phyloP scores from a whole-genome alignment of 2,329 filamentous ascomycete genomes.

The Amesomyces nigricolor region DNA sequence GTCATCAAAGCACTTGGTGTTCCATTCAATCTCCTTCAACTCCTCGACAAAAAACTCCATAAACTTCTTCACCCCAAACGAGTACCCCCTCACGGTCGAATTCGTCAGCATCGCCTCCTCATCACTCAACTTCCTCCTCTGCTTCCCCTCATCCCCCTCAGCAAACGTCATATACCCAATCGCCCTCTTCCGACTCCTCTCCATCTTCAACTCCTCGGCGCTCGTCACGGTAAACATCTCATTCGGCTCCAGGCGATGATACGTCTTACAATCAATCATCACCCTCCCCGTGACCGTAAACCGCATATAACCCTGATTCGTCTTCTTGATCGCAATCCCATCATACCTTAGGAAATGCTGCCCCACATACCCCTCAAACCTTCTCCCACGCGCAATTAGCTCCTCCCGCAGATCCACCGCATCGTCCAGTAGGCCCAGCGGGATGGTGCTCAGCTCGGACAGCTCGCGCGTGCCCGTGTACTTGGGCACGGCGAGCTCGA shows the following conservation, averaged over 20 bases:
- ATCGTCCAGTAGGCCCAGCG: constrained; percentile 29
- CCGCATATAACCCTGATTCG: constrained; percentile 13
- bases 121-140: constrained; percentile 18
- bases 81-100: constrained; percentile 25
- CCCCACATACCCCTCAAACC: constrained; percentile 33
- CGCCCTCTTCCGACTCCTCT: constrained; percentile 7
- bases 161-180: constrained; percentile 3
- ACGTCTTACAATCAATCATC: constrained; percentile 36
- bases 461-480: constrained; percentile 28
- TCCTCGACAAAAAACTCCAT: constrained; percentile 24
- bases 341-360: constrained; percentile 20
- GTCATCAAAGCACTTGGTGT: constrained; percentile 22
- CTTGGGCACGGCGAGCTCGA: constrained; percentile 27
- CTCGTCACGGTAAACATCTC: constrained; percentile 14
- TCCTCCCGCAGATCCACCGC: constrained; percentile 21
- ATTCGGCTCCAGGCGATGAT: constrained; percentile 29
- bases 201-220: constrained; percentile 4
- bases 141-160: neutral
- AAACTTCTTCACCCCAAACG: constrained; percentile 18
- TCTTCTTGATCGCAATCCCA: constrained; percentile 24
- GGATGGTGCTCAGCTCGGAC: constrained; percentile 28
- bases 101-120: constrained; percentile 22
- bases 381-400: constrained; percentile 31
- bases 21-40: constrained; percentile 22
- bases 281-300: constrained; percentile 31